Evolutionary conservation across 108 stramenopile genomes (phyloP), one percentile per base, ranked within the genome.

Genomic region (Craspedostauros australis): DNA sequence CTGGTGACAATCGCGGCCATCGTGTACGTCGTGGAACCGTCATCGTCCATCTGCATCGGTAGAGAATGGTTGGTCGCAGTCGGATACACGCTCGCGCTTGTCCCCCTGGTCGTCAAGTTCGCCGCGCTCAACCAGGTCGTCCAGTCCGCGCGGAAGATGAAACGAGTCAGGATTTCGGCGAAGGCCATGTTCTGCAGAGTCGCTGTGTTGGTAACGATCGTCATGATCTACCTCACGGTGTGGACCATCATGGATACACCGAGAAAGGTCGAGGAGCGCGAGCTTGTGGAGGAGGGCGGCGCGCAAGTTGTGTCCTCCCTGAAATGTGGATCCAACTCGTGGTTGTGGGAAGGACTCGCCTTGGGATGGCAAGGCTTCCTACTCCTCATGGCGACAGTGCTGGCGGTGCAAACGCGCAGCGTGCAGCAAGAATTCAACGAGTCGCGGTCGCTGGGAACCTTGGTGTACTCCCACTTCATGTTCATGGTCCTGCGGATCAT

Each of bases 81-180:
- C 31, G 75, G 75, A 19, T 71, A 71, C 24, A 71, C 68, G 3
- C 25, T 65, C 0, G 54, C 40, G 16, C 41, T 76, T 3, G 63
- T 71, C 21, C 75, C 75, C 14, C 37, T 70, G 21, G 30, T 76
- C 15, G 59, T 76, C 34, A 70, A 70, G 27, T 50, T 71, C 12
- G 41, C 66, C 15, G 69, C 69, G 12, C 49, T 76, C 29, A 57
- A 66, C 53, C 34, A 48, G 26, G 14, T 71, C 2, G 31, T 62
- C 33, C 24, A 33, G 15, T 44, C 50, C 12, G 48, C 62, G 2
- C 38, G 64, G 47, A 62, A 36, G 21, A 62, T 65, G 43, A 58
- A 22, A 33, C 21, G 69, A 22, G 61, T 76, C 23, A 39, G 30
- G 11, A 38, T 73, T 27, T 46, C 31, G 12, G 54, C 41, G 22